A percentile compares a stretch with the other conserved stretches of the same genome.
Evolutionary conservation across 768 basidiomycete species (phyloP).

Genomic region (Saitozyma sp.): DNA sequence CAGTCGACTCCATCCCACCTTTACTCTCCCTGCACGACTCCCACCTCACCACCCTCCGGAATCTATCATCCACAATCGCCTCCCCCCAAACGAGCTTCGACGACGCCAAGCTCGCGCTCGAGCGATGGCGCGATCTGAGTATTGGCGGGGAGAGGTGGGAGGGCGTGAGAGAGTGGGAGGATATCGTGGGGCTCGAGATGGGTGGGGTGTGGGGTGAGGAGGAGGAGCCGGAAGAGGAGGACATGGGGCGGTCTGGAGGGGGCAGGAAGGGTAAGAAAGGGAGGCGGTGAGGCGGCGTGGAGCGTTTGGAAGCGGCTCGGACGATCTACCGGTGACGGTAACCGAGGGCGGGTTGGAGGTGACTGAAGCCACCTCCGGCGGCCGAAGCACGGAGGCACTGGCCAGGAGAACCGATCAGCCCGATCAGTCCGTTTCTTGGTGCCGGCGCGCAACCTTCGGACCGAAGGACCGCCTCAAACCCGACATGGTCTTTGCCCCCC

Average conservation of each 20-base stretch:
- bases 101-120: conserved; percentile 32
- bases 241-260: not conserved
- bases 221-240: conserved; percentile 21
- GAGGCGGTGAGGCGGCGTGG: not conserved
- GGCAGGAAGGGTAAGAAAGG: conserved; percentile 17
- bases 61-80: conserved; percentile 19
- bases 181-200: conserved; percentile 36
- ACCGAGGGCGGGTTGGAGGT: too few relatives aligned
- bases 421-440: too few relatives aligned
- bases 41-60: conserved; percentile 23
- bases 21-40: conserved; percentile 24
- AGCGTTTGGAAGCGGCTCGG: too few relatives aligned
- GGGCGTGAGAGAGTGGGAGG: conserved; percentile 40
- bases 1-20: conserved; percentile 36
- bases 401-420: too few relatives aligned
- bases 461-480: too few relatives aligned
- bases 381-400: too few relatives aligned
- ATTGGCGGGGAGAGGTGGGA: conserved; percentile 29
- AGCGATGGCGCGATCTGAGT: conserved; percentile 34
- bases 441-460: too few relatives aligned
- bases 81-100: conserved; percentile 33
- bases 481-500: too few relatives aligned
- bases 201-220: conserved; percentile 14
- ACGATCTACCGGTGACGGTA: too few relatives aligned
- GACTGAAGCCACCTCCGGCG: too few relatives aligned